Evolutionary conservation across 768 basidiomycete genomes (phyloP).

Genomic region (Scleroderma bovista): DNA sequence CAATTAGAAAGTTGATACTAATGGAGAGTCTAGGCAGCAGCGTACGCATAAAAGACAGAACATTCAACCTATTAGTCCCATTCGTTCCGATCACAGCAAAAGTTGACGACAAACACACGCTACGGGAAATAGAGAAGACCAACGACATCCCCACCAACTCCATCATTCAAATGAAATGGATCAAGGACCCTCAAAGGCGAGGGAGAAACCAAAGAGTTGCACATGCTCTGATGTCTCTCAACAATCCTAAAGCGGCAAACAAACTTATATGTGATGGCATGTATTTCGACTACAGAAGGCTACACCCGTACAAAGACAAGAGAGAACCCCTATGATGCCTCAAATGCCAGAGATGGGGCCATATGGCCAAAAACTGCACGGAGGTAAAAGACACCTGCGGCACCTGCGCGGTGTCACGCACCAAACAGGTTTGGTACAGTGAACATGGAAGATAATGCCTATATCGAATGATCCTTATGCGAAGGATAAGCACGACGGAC

Average conservation of each 20-base stretch:
- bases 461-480: too few relatives aligned
- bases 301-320: constrained; percentile 9
- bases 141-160: constrained; percentile 3
- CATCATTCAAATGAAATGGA: constrained; percentile 17
- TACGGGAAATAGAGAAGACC: constrained; percentile 9
- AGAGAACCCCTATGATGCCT: neutral
- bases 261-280: constrained; percentile 15
- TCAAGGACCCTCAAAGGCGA: constrained; percentile 16
- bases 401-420: too few relatives aligned
- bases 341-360: constrained; percentile 2
- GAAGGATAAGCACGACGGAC: too few relatives aligned
- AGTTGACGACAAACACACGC: neutral
- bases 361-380: constrained; percentile 1
- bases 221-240: constrained; percentile 19
- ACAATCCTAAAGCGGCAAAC: constrained; percentile 17
- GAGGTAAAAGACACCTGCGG: neutral
- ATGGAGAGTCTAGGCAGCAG: too few relatives aligned
- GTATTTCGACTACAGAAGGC: constrained; percentile 7
- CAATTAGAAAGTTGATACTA: too few relatives aligned
- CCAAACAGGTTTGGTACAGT: too few relatives aligned
- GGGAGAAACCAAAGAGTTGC: constrained; percentile 15
- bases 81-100: constrained; percentile 18
- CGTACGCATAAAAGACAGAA: neutral
- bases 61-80: constrained; percentile 11
- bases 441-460: too few relatives aligned